Conservation (phyloP, 1,139 yeast species). For the Sugiyamaella castrensis region DNA sequence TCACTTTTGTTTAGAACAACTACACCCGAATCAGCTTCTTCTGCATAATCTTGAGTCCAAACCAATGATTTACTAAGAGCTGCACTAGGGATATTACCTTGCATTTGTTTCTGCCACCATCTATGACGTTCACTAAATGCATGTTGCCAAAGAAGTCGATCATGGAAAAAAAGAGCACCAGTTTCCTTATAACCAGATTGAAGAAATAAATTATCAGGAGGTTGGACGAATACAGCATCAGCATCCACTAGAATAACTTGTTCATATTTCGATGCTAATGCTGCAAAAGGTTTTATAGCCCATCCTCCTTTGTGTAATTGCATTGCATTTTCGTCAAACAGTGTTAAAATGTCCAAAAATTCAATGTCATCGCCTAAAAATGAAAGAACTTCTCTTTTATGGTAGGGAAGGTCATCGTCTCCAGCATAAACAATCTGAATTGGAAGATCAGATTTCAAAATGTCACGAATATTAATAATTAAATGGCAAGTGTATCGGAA, state of each 20-base stretch:
- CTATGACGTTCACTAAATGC: background rate
- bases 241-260: slow-evolving; percentile 7
- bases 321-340: slow-evolving; percentile 2
- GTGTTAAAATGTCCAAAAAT: slow-evolving; percentile 2
- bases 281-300: slow-evolving; percentile 11
- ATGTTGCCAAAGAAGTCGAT: background rate
- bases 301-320: slow-evolving; percentile 5
- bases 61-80: slow-evolving; percentile 1
- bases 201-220: slow-evolving; percentile 7
- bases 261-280: slow-evolving; percentile 4
- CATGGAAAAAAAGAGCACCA: slow-evolving; percentile 12
- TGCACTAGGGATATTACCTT: background rate
- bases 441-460: slow-evolving; percentile 6
- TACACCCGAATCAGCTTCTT: slow-evolving; percentile 8
- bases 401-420: slow-evolving; percentile 6
- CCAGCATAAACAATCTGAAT: slow-evolving; percentile 10
- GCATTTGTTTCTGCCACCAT: slow-evolving; percentile 6
- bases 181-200: slow-evolving; percentile 4
- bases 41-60: slow-evolving; percentile 6
- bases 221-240: slow-evolving; percentile 10
- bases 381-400: background rate
- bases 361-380: background rate
- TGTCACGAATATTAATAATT: slow-evolving; percentile 1
- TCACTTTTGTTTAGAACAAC: slow-evolving; percentile 8
- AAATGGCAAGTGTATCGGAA: slow-evolving; percentile 4